These are phyloP conservation scores for Fistulinella staudtii DNA, from an alignment of 1,284 basidiomycete genomes.

Conservation along the genomic window DNA sequence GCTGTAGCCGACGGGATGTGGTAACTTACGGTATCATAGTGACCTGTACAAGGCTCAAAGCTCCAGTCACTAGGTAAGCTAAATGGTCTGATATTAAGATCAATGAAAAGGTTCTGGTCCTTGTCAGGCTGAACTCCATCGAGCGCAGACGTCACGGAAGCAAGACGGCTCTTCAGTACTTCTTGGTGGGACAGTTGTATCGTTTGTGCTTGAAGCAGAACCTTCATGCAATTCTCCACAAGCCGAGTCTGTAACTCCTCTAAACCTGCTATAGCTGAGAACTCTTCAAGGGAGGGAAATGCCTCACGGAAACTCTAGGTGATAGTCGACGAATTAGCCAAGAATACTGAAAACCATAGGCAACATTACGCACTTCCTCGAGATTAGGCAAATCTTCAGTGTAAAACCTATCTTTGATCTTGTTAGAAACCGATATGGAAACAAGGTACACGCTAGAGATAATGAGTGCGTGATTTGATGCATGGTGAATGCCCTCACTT, in stretches of 20 bases:
- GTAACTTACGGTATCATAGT: constrained; percentile 68
- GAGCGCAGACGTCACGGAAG: constrained; percentile 44
- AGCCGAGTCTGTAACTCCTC: constrained; percentile 64
- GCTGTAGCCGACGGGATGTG: not conserved
- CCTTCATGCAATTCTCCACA: constrained; percentile 48
- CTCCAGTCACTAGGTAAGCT: constrained; percentile 58
- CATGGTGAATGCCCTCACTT: constrained; percentile 46
- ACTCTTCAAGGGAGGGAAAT: not conserved
- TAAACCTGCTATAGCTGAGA: constrained; percentile 29
- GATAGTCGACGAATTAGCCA: constrained; percentile 9
- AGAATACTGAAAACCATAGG: not conserved
- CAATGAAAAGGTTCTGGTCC: constrained; percentile 70
- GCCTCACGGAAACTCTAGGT: constrained; percentile 63
- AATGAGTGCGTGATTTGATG: constrained; percentile 2
- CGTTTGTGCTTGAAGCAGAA: constrained; percentile 55
- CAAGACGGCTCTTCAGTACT: constrained; percentile 46
- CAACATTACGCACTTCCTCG: constrained; percentile 58
- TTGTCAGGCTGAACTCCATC: constrained; percentile 47
- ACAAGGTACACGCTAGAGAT: constrained; percentile 62
- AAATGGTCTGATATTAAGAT: constrained; percentile 67
- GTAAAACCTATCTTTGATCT: constrained; percentile 66
- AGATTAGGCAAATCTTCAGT: constrained; percentile 59
- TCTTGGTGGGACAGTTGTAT: constrained; percentile 59
- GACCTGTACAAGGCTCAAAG: constrained; percentile 71
- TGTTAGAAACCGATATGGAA: constrained; percentile 64